phyloP scores from a whole-genome alignment of 106 monocot genomes.

The Posidonia australis region DNA sequence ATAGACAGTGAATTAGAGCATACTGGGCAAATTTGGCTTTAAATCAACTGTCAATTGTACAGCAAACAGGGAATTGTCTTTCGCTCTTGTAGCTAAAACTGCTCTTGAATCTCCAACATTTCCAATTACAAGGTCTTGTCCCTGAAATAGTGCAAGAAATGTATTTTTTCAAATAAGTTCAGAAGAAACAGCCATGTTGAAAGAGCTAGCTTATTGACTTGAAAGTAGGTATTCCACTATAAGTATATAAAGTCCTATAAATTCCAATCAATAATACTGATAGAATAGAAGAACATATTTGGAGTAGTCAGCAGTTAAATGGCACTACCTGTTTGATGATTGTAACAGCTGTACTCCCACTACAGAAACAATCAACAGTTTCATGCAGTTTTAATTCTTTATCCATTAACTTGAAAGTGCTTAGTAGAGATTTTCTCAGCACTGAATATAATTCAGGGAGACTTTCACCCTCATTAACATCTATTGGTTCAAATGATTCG shows the following conservation, averaged over 20 bases:
- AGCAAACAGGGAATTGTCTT: constrained; percentile 54
- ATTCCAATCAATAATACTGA: background rate
- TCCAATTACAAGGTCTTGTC: constrained; percentile 76
- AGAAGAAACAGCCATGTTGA: background rate
- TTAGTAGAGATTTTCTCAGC: constrained; percentile 62
- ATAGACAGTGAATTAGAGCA: constrained; percentile 1
- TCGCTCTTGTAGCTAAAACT: constrained; percentile 64
- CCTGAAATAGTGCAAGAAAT: constrained; percentile 36
- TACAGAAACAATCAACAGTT: constrained; percentile 91
- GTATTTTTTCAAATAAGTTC: constrained; percentile 4
- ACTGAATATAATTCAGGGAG: constrained; percentile 50
- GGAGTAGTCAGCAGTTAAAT: background rate
- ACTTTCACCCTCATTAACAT: constrained; percentile 27
- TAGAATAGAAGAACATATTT: background rate
- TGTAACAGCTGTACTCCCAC: constrained; percentile 83
- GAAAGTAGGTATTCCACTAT: background rate
- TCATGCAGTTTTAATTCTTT: constrained; percentile 68
- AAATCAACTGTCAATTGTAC: constrained; percentile 80
- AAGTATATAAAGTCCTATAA: background rate
- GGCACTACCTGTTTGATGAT: constrained; percentile 67
- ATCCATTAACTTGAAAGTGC: constrained; percentile 89
- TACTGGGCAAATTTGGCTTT: constrained; percentile 94
- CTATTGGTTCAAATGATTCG: constrained; percentile 19
- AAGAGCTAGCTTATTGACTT: background rate
- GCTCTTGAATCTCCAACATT: constrained; percentile 92